These are phyloP conservation scores for Fagopyrum tataricum DNA, from an alignment of 148 eudicot genomes.

Conservation along the genomic window DNA sequence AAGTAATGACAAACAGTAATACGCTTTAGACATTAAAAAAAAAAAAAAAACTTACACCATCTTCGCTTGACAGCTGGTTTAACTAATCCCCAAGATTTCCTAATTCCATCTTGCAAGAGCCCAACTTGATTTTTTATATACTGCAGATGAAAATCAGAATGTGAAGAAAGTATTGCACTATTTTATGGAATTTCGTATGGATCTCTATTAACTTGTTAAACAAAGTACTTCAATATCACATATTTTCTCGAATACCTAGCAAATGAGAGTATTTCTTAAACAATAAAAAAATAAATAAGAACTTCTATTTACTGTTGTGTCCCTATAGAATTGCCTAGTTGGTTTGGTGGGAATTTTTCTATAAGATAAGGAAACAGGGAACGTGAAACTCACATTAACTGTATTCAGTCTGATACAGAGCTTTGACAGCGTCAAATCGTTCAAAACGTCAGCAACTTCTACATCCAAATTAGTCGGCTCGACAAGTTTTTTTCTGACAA, in stretches of 20 bases:
- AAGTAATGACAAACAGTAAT: background rate
- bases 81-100: constrained; percentile 70
- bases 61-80: constrained; percentile 32
- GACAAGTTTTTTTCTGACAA: constrained; percentile 50
- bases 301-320: background rate
- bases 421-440: constrained; percentile 51
- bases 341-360: background rate
- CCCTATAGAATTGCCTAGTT: background rate
- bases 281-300: background rate
- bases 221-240: background rate
- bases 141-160: constrained; percentile 30
- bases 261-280: background rate
- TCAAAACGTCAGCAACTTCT: constrained; percentile 36
- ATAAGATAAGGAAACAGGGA: background rate
- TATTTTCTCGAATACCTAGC: background rate
- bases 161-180: background rate
- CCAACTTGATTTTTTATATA: constrained; percentile 58
- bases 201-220: background rate
- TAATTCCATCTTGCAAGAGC: constrained; percentile 59
- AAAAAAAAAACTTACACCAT: constrained; percentile 49
- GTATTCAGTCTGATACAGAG: constrained; percentile 87
- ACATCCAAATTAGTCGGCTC: constrained; percentile 50
- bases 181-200: background rate
- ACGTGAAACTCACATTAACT: constrained; percentile 53
- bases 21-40: background rate